Conservation (phyloP, 306 rosid genomes). For the Pyrus pyrifolia region DNA sequence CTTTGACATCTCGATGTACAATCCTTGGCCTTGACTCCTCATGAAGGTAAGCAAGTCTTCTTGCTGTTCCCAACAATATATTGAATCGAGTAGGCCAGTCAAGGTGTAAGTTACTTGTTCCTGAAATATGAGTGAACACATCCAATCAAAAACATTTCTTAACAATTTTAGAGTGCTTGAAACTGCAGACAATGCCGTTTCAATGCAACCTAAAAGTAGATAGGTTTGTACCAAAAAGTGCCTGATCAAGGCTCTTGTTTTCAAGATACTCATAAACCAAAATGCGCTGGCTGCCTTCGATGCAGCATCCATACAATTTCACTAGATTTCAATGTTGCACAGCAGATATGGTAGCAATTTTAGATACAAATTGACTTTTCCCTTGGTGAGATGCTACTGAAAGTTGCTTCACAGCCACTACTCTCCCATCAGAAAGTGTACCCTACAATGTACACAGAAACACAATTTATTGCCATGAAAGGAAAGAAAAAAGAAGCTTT, state of each 20-base stretch:
- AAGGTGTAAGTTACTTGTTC: neutral
- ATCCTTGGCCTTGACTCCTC: conserved; percentile 27
- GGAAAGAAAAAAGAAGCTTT: too few species aligned
- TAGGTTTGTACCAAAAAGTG: conserved; percentile 20
- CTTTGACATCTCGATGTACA: conserved; percentile 35
- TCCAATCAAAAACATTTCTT: neutral
- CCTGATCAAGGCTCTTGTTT: conserved; percentile 28
- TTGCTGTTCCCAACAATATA: conserved; percentile 24
- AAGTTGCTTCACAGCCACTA: conserved; percentile 29
- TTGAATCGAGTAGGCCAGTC: conserved; percentile 25
- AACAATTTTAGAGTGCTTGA: neutral
- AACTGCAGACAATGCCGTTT: neutral
- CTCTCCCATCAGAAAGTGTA: conserved; percentile 23
- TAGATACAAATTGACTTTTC: conserved; percentile 17
- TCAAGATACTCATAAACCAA: conserved; percentile 32
- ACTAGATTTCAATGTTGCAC: conserved; percentile 29
- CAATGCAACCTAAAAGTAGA: neutral
- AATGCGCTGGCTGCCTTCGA: conserved; percentile 14
- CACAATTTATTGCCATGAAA: neutral
- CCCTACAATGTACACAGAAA: conserved; percentile 13
- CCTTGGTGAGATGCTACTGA: conserved; percentile 26
- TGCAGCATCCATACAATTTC: conserved; percentile 29
- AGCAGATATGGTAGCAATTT: conserved; percentile 23
- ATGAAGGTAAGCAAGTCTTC: conserved; percentile 29
- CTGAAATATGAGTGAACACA: neutral